Percentiles rank a stretch among this genome's conserved stretches.
Conservation (phyloP, 164 flowering plant species). For the Cinnamomum micranthum region DNA sequence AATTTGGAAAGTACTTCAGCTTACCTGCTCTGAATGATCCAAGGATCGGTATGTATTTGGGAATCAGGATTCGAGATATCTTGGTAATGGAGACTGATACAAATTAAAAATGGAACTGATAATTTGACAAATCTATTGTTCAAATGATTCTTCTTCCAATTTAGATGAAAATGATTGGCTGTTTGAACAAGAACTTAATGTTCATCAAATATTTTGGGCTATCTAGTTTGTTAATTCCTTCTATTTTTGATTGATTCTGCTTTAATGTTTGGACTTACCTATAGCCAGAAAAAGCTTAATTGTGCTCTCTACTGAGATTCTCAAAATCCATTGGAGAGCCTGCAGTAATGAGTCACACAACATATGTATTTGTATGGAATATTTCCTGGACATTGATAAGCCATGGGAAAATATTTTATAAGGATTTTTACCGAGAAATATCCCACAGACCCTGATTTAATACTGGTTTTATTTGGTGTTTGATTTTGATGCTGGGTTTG, state of each 20-base stretch:
- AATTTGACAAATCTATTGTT: not conserved
- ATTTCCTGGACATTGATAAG: too few relatives aligned
- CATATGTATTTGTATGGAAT: too few relatives aligned
- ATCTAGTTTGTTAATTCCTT: not conserved
- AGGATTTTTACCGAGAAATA: too few relatives aligned
- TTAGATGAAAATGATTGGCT: not conserved
- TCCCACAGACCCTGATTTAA: too few relatives aligned
- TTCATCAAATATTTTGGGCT: not conserved
- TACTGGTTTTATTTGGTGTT: too few relatives aligned
- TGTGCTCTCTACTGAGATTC: not conserved
- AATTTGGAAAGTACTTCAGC: conserved; percentile 85
- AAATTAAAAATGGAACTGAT: not conserved
- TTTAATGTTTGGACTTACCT: not conserved
- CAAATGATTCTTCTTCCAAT: not conserved
- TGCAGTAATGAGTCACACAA: too few relatives aligned
- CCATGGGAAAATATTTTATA: too few relatives aligned
- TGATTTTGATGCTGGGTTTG: too few relatives aligned
- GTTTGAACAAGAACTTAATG: not conserved
- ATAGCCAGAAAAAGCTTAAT: not conserved
- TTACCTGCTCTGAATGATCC: conserved; percentile 84
- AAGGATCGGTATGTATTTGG: conserved; percentile 55
- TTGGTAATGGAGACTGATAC: not conserved
- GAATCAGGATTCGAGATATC: not conserved
- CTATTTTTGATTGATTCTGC: not conserved
- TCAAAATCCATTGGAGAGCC: not conserved